Evolutionary conservation across 2,329 filamentous ascomycete genomes (phyloP).

Genomic region (Neonectria faginata): DNA sequence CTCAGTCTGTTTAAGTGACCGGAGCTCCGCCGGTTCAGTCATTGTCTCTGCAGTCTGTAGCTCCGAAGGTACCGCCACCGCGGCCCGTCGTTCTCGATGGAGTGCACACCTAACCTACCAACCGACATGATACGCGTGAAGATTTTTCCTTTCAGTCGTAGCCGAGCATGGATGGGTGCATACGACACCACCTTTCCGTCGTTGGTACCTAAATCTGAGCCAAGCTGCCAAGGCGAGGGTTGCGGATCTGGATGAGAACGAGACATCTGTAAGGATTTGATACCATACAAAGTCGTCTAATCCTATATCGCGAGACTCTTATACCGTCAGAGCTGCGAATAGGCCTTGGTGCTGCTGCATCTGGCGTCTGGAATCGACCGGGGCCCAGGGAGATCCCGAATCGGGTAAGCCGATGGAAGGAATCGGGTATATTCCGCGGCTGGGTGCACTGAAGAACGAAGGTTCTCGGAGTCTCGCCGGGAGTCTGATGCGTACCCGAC

Average conservation of each 20-base stretch:
- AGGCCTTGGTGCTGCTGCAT: slow-evolving; percentile 15
- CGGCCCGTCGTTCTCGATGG: slow-evolving; percentile 17
- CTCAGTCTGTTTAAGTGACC: slow-evolving; percentile 24
- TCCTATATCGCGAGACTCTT: slow-evolving; percentile 4
- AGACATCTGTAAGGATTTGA: slow-evolving; percentile 20
- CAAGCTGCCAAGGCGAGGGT: slow-evolving; percentile 12
- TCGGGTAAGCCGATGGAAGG: slow-evolving; percentile 35
- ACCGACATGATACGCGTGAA: slow-evolving; percentile 22
- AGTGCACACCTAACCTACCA: slow-evolving; percentile 12
- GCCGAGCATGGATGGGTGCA: slow-evolving; percentile 3
- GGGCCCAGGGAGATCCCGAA: slow-evolving; percentile 28
- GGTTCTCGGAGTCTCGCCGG: slow-evolving; percentile 20
- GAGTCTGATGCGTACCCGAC: slow-evolving; percentile 22
- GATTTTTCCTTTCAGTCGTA: slow-evolving; percentile 22
- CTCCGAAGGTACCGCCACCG: slow-evolving; percentile 31
- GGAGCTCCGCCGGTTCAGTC: slow-evolving; percentile 31
- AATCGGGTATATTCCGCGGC: slow-evolving; percentile 27
- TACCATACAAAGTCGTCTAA: slow-evolving; percentile 11
- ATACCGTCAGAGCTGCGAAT: background rate
- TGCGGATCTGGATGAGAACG: slow-evolving; percentile 8
- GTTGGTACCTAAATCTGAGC: slow-evolving; percentile 20
- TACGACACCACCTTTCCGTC: slow-evolving; percentile 4
- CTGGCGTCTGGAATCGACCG: slow-evolving; percentile 22
- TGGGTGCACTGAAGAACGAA: slow-evolving; percentile 19
- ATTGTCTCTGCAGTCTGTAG: slow-evolving; percentile 17